Evolutionary conservation across 305 asterid genomes (phyloP).

Genomic region (Ruellia speciosa): DNA sequence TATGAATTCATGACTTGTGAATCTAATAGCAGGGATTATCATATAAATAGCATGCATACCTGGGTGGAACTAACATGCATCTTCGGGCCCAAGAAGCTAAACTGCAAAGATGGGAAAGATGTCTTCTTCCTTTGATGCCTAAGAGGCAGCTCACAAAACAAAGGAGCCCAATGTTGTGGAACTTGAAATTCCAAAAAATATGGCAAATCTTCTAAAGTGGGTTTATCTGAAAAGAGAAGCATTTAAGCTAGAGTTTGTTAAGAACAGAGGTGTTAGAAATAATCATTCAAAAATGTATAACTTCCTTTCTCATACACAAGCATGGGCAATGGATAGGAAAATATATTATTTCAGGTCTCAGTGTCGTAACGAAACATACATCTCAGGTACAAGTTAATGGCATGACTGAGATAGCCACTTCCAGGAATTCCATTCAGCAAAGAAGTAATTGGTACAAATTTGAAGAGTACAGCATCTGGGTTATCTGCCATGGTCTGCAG

Average conservation of each 20-base stretch:
- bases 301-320: slow-evolving; percentile 4
- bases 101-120: slow-evolving; percentile 66
- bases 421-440: slow-evolving; percentile 93
- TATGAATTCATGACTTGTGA: neutral
- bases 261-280: neutral
- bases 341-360: slow-evolving; percentile 7
- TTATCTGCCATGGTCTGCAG: slow-evolving; percentile 87
- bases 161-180: slow-evolving; percentile 92
- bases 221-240: slow-evolving; percentile 55
- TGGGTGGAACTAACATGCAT: slow-evolving; percentile 62
- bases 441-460: slow-evolving; percentile 88
- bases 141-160: slow-evolving; percentile 85
- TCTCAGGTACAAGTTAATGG: slow-evolving; percentile 83
- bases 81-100: slow-evolving; percentile 73
- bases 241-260: neutral
- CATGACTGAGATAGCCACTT: slow-evolving; percentile 97
- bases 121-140: slow-evolving; percentile 78
- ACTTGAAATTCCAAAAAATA: slow-evolving; percentile 94
- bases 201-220: slow-evolving; percentile 76
- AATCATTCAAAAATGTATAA: slow-evolving; percentile 6
- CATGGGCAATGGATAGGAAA: slow-evolving; percentile 1
- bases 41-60: slow-evolving; percentile 35
- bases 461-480: slow-evolving; percentile 84
- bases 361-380: slow-evolving; percentile 43
- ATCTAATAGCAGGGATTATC: neutral